Evolutionary conservation across 352 stramenopile species (phyloP).

Genomic region (Globisporangium paddicum): DNA sequence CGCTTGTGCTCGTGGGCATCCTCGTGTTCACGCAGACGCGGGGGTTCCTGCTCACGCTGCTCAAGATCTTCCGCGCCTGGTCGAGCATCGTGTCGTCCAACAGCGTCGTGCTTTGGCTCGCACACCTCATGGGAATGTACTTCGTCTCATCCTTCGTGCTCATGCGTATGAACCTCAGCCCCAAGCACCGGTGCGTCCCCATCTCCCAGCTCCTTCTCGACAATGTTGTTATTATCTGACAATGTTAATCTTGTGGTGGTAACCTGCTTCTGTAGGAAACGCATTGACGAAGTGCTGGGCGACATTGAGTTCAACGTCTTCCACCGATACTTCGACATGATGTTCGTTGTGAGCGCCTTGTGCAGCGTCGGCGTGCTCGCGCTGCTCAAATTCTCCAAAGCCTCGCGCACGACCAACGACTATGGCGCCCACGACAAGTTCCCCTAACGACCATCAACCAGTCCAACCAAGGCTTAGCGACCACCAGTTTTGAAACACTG

Average conservation of each 20-base stretch:
- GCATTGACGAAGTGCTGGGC: conserved; percentile 79
- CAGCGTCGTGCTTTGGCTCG: conserved; percentile 77
- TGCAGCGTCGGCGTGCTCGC: conserved; percentile 54
- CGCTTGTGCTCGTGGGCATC: conserved; percentile 70
- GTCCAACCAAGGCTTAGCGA: too few species aligned
- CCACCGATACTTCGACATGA: conserved; percentile 81
- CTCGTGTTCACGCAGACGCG: conserved; percentile 82
- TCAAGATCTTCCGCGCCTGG: conserved; percentile 79
- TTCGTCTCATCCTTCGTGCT: conserved; percentile 86
- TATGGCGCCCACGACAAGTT: conserved; percentile 78
- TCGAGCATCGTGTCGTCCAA: conserved; percentile 82
- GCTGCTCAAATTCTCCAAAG: conserved; percentile 76
- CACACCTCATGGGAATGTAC: conserved; percentile 86
- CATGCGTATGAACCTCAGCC: conserved; percentile 85
- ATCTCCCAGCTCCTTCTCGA: not conserved
- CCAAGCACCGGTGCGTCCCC: conserved; percentile 43
- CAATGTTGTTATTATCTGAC: not conserved
- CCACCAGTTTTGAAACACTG: not conserved
- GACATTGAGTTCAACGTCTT: conserved; percentile 85
- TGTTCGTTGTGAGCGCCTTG: conserved; percentile 75
- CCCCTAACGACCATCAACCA: conserved; percentile 26
- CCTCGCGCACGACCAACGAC: conserved; percentile 68
- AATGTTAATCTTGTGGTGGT: not conserved
- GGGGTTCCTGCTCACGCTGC: conserved; percentile 68
- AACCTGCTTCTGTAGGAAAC: conserved; percentile 27